Evolutionary conservation across 139 green algal genomes (phyloP).

Genomic region (Pleodorina starrii): DNA sequence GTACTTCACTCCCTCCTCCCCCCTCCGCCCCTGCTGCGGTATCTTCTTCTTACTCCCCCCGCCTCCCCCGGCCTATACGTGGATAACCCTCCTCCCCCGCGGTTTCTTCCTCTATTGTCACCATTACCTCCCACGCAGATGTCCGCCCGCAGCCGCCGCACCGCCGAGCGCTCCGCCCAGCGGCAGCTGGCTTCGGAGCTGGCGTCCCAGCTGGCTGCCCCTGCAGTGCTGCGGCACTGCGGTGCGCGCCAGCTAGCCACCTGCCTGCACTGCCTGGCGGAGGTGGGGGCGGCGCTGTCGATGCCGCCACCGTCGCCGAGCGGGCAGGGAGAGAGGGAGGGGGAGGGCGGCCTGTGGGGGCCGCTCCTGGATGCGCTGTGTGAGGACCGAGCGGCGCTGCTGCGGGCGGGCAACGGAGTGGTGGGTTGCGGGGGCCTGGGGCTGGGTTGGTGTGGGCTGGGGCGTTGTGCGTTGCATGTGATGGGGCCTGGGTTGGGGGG

Average conservation of each 20-base stretch:
- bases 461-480: too few species aligned
- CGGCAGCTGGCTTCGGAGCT: not conserved
- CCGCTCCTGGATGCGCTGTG: slow-evolving; percentile 3
- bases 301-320: too few species aligned
- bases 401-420: not conserved
- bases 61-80: too few species aligned
- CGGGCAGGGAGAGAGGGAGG: too few species aligned
- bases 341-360: too few species aligned
- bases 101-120: too few species aligned
- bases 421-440: slow-evolving; percentile 6
- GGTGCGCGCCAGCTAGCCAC: slow-evolving; percentile 7
- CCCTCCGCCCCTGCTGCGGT: too few species aligned
- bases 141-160: not conserved
- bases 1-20: too few species aligned
- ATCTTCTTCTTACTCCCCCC: too few species aligned
- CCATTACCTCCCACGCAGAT: not conserved
- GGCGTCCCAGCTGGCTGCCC: not conserved
- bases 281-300: not conserved
- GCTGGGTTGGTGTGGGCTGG: not conserved
- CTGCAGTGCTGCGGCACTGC: not conserved
- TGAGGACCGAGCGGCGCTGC: not conserved
- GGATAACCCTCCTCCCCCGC: too few species aligned
- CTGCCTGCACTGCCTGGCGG: slow-evolving; percentile 14
- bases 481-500: too few species aligned
- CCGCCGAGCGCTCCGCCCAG: not conserved